A percentile compares a stretch with the other conserved stretches of the same genome.
phyloP scores from a whole-genome alignment of 257 asterid genomes.

The Solanum chmielewskii region DNA sequence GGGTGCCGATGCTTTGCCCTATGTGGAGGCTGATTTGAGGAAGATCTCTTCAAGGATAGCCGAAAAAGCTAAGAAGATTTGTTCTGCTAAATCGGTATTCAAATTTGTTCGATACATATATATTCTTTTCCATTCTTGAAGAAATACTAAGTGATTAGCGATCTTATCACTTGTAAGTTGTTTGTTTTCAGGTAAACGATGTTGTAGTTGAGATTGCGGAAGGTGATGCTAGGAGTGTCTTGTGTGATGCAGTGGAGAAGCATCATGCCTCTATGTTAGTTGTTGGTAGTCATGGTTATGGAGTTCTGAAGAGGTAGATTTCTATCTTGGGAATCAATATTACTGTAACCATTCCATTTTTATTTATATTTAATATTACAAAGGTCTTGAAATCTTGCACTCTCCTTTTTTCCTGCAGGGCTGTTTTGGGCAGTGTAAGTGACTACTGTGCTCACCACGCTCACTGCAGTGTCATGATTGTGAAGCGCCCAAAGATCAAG shows the following conservation, averaged over 20 bases:
- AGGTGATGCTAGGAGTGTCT: slow-evolving; percentile 84
- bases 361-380: neutral
- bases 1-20: slow-evolving; percentile 54
- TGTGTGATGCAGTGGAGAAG: slow-evolving; percentile 79
- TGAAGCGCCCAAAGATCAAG: slow-evolving; percentile 33
- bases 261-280: slow-evolving; percentile 67
- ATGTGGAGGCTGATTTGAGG: slow-evolving; percentile 62
- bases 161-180: neutral
- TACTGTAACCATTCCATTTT: neutral
- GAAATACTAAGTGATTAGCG: neutral
- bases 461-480: slow-evolving; percentile 41
- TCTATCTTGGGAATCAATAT: no score
- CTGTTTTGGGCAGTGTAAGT: slow-evolving; percentile 41
- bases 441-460: slow-evolving; percentile 45
- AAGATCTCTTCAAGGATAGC: slow-evolving; percentile 49
- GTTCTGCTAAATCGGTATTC: slow-evolving; percentile 51
- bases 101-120: neutral
- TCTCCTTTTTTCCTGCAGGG: slow-evolving; percentile 14
- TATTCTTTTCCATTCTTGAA: neutral
- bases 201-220: slow-evolving; percentile 37
- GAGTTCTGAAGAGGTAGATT: slow-evolving; percentile 76
- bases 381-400: neutral
- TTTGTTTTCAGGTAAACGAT: slow-evolving; percentile 40
- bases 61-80: slow-evolving; percentile 52
- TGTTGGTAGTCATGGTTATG: slow-evolving; percentile 93